Conservation (phyloP, 805 yeast genomes). For the Hemisphaericaspora nanyangensis region DNA sequence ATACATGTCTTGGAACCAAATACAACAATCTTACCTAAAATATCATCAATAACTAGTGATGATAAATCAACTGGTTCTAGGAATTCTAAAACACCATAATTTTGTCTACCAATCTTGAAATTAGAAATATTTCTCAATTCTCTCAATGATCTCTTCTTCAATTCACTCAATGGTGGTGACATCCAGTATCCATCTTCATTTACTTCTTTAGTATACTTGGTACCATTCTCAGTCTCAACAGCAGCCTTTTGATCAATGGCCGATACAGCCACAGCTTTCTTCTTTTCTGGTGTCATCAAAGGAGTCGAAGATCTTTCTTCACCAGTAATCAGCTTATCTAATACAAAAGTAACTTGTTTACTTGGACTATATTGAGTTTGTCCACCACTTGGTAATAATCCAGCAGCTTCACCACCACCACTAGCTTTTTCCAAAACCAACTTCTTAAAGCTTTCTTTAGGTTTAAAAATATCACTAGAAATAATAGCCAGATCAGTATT, state of each 20-base stretch:
- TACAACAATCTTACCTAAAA: slow-evolving; percentile 62
- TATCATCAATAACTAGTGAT: slow-evolving; percentile 53
- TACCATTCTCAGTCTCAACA: neutral
- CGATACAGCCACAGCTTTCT: neutral
- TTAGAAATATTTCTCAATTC: slow-evolving; percentile 61
- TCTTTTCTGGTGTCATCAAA: neutral
- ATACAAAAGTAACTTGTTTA: slow-evolving; percentile 15
- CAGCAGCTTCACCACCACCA: slow-evolving; percentile 4
- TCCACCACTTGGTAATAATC: neutral
- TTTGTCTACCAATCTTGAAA: slow-evolving; percentile 74
- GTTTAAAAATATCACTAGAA: slow-evolving; percentile 68
- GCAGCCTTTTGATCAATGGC: neutral
- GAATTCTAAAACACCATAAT: slow-evolving; percentile 75
- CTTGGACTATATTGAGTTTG: slow-evolving; percentile 10
- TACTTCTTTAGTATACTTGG: slow-evolving; percentile 24
- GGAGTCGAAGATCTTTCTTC: slow-evolving; percentile 1
- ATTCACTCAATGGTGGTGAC: slow-evolving; percentile 66
- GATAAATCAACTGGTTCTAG: slow-evolving; percentile 81
- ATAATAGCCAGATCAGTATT: slow-evolving; percentile 65
- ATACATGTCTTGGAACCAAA: slow-evolving; percentile 59
- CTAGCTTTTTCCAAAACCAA: slow-evolving; percentile 49
- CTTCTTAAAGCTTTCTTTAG: slow-evolving; percentile 50
- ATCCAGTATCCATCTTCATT: slow-evolving; percentile 84
- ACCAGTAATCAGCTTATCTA: slow-evolving; percentile 4
- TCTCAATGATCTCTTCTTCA: slow-evolving; percentile 54